These are phyloP conservation scores for Geotrichum restrictum DNA, from an alignment of 1,139 yeast species.

Conservation along the genomic window DNA sequence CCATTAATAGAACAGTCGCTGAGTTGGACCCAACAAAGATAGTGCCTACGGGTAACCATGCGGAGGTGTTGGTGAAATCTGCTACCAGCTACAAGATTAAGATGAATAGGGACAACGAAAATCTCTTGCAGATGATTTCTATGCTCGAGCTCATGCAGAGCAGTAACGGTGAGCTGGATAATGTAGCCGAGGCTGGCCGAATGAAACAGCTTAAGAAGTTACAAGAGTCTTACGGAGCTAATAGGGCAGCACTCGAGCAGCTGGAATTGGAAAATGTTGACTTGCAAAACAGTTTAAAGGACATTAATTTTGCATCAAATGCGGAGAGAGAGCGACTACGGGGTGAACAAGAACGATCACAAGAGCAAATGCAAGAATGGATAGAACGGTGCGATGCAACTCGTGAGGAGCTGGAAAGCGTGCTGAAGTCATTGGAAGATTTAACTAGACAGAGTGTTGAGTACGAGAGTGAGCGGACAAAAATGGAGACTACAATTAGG, in stretches of 20 bases:
- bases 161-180: slow-evolving; percentile 1
- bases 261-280: slow-evolving; percentile 38
- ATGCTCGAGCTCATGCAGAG: slow-evolving; percentile 8
- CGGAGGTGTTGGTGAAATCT: not conserved
- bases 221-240: slow-evolving; percentile 28
- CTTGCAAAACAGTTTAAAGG: slow-evolving; percentile 37
- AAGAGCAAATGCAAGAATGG: slow-evolving; percentile 33
- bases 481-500: slow-evolving; percentile 31
- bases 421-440: slow-evolving; percentile 38
- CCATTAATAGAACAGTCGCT: not conserved
- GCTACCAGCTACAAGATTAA: not conserved
- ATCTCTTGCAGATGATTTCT: not conserved
- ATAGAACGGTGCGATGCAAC: slow-evolving; percentile 35
- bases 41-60: not conserved
- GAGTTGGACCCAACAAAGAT: not conserved
- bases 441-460: slow-evolving; percentile 40
- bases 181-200: not conserved
- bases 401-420: slow-evolving; percentile 35
- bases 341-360: slow-evolving; percentile 31
- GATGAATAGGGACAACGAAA: slow-evolving; percentile 1
- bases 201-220: slow-evolving; percentile 9
- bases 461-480: slow-evolving; percentile 36
- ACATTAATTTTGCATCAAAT: slow-evolving; percentile 32
- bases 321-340: slow-evolving; percentile 31
- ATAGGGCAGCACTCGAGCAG: slow-evolving; percentile 33